Evolutionary conservation across 2,329 filamentous ascomycete genomes (phyloP), one percentile per base, ranked within the genome.

Genomic region (Ciborinia camelliae): DNA sequence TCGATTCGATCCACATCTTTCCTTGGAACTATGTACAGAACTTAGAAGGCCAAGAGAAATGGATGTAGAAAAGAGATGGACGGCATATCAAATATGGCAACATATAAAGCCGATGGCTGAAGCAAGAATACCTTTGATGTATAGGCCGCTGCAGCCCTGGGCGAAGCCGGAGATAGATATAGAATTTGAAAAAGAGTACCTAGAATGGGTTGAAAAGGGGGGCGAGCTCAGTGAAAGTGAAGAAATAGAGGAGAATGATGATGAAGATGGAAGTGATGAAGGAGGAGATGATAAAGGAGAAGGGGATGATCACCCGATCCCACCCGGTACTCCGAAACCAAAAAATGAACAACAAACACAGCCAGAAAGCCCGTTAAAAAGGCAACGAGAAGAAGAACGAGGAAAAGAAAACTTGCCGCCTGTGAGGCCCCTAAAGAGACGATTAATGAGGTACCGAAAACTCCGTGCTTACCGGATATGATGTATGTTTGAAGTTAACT

Each of bases 391-490:
- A 32, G 48, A 51, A 51, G 39, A 43, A 1, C 28, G 30, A 35
- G 20, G 1, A 23, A n/a, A 23, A 45, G 54, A 58, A 58, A 58
- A n/a, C 41, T 6, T 30, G n/a, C 30, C 26, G 28, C 18, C 30
- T 15, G 10, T 2, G 28, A 43, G 26, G 39, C 7, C 39, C 39
- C 12, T 4, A 14, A 58, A 45, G n/a, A 45, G 39, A 43, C 37
- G 54, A 32, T 45, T 45, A 9, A 58, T 4, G 14, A 58, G 54
- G 39, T 45, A 45, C 20, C 28, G 39, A 58, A 58, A 58, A 45
- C 26, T 32, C 39, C 54, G 54, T 32, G 54, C 54, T 58, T 58
- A 58, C 39, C 28, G 28, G 54, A 14, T 23, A 45, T 58, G 54
- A 57, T 45, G 28, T 15, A 57, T 57, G 39, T 30, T 32, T 57